phyloP scores from a whole-genome alignment of 345 rosid species.

The Populus simonii region DNA sequence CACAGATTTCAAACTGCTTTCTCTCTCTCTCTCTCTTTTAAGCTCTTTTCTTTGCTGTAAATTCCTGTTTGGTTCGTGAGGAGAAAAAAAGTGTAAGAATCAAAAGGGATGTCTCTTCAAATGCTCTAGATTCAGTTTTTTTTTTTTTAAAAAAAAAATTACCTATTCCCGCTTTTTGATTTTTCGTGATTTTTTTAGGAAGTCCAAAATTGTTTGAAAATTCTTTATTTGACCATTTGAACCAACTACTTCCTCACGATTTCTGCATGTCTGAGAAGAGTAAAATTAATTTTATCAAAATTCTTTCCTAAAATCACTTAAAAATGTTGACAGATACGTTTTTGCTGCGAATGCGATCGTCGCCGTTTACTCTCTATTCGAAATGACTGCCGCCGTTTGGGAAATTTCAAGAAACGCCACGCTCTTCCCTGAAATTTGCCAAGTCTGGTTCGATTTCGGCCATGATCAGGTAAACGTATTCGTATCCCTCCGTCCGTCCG shows the following conservation, averaged over 20 bases:
- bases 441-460: conserved; percentile 99
- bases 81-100: neutral
- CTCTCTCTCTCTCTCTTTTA: neutral
- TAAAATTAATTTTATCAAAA: no score
- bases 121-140: neutral
- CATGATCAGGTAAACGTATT: conserved; percentile 73
- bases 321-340: conserved; percentile 45
- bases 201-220: neutral
- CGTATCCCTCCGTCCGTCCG: neutral
- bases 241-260: neutral
- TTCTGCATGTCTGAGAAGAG: neutral
- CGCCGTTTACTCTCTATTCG: conserved; percentile 76
- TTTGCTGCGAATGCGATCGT: conserved; percentile 84
- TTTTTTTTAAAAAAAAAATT: neutral
- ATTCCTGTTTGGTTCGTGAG: conserved; percentile 9
- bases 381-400: conserved; percentile 76
- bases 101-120: neutral
- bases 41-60: neutral
- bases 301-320: neutral
- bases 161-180: neutral
- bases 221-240: neutral
- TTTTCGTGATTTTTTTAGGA: neutral
- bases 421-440: conserved; percentile 73
- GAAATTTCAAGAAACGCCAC: conserved; percentile 73
- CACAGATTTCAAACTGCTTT: neutral